phyloP scores from a whole-genome alignment of 2,329 filamentous ascomycete species.

The Orbilia oligospora region DNA sequence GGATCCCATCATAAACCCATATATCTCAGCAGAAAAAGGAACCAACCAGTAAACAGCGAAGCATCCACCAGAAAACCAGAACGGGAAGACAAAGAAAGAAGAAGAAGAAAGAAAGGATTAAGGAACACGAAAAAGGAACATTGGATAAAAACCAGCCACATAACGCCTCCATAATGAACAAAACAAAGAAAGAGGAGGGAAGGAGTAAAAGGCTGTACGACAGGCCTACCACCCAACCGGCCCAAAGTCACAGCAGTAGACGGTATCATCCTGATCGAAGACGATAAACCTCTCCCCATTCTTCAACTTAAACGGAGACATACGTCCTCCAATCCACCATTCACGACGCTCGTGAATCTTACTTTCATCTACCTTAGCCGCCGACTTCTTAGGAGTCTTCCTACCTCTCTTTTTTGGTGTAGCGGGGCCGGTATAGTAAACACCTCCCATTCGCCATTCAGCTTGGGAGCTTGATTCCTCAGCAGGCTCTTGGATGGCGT shows the following conservation, averaged over 20 bases:
- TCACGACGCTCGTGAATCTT: slow-evolving; percentile 39
- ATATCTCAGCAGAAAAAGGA: not conserved
- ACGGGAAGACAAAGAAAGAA: not conserved
- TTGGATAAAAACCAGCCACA: slow-evolving; percentile 1
- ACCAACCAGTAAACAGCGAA: not conserved
- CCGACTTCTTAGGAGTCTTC: slow-evolving; percentile 5
- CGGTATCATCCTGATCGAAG: slow-evolving; percentile 57
- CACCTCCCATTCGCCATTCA: slow-evolving; percentile 27
- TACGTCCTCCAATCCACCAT: slow-evolving; percentile 53
- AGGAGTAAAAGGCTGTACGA: not conserved
- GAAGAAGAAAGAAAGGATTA: not conserved
- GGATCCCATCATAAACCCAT: not conserved
- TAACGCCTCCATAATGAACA: slow-evolving; percentile 2
- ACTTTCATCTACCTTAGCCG: slow-evolving; percentile 31
- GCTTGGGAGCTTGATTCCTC: slow-evolving; percentile 11
- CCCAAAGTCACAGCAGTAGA: slow-evolving; percentile 59
- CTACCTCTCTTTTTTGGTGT: slow-evolving; percentile 25
- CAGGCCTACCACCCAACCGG: slow-evolving; percentile 52
- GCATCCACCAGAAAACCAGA: not conserved
- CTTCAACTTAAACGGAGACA: slow-evolving; percentile 49
- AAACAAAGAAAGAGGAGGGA: not conserved
- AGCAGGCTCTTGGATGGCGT: slow-evolving; percentile 50
- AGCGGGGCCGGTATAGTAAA: slow-evolving; percentile 43
- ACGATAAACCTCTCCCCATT: slow-evolving; percentile 54
- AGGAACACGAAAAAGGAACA: not conserved